A percentile compares a stretch with the other conserved stretches of the same genome.
phyloP scores from a whole-genome alignment of 345 rosid species.

The Abelmoschus esculentus region DNA sequence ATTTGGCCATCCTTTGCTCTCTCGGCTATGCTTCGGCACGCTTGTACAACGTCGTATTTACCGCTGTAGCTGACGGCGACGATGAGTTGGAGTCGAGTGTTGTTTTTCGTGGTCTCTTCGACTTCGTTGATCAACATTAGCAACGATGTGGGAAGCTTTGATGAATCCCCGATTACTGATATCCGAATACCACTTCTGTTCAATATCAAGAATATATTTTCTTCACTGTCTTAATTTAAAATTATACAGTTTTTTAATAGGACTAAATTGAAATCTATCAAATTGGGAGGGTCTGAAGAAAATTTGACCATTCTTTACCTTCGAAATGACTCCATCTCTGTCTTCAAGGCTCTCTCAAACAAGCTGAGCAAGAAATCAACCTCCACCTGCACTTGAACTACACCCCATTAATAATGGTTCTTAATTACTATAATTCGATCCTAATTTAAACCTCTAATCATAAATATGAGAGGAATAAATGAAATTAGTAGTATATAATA shows the following conservation, averaged over 20 bases:
- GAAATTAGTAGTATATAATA: too few relatives aligned
- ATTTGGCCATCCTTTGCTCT: conserved; percentile 44
- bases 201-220: too few relatives aligned
- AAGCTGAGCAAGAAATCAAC: conserved; percentile 59
- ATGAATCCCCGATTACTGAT: conserved; percentile 58
- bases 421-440: too few relatives aligned
- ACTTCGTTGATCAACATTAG: conserved; percentile 26
- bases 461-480: too few relatives aligned
- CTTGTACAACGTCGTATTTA: conserved; percentile 59
- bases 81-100: conserved; percentile 49
- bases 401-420: neutral
- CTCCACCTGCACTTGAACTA: conserved; percentile 40
- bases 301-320: conserved; percentile 23
- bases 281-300: too few relatives aligned
- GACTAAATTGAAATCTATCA: too few relatives aligned
- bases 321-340: neutral
- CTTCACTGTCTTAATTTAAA: too few relatives aligned
- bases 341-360: conserved; percentile 1
- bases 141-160: conserved; percentile 46
- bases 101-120: conserved; percentile 42
- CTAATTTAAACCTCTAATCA: too few relatives aligned
- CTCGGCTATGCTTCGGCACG: conserved; percentile 52
- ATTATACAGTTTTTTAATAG: too few relatives aligned
- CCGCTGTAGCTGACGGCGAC: conserved; percentile 79
- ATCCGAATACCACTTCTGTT: conserved; percentile 42